A percentile compares a stretch with the other conserved stretches of the same genome.
phyloP scores from a whole-genome alignment of 176 grass and related monocot species.

The Carex kokanica region DNA sequence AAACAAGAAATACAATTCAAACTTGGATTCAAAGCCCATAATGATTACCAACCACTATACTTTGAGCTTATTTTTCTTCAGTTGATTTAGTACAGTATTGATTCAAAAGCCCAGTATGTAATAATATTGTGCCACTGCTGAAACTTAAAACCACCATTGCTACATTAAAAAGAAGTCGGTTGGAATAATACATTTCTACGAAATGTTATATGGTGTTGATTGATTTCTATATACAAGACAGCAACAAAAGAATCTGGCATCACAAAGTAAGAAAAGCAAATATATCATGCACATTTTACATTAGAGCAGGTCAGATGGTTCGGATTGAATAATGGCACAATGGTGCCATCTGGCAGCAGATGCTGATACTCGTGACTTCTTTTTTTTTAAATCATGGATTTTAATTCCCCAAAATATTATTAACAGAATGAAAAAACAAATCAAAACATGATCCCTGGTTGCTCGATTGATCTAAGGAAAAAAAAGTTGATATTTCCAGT shows the following conservation, averaged over 20 bases:
- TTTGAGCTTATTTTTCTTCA: neutral
- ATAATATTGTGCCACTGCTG: neutral
- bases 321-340: slow-evolving; percentile 13
- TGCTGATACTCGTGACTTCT: neutral
- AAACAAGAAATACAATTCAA: neutral
- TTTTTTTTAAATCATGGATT: neutral
- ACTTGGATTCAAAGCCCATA: neutral
- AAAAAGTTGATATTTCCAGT: neutral
- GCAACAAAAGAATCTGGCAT: neutral
- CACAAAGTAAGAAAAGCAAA: slow-evolving; percentile 6
- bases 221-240: neutral
- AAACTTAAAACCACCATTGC: neutral
- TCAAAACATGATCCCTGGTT: neutral
- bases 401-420: neutral
- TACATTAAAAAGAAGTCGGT: neutral
- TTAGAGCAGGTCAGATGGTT: neutral
- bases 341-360: neutral
- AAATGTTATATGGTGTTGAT: neutral
- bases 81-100: neutral
- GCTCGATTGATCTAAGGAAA: neutral
- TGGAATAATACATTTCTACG: neutral
- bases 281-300: neutral
- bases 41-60: neutral
- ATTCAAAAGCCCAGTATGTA: neutral
- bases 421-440: neutral